Conservation (phyloP, 2,329 filamentous ascomycete genomes). For the Zopfia rhizophila region DNA sequence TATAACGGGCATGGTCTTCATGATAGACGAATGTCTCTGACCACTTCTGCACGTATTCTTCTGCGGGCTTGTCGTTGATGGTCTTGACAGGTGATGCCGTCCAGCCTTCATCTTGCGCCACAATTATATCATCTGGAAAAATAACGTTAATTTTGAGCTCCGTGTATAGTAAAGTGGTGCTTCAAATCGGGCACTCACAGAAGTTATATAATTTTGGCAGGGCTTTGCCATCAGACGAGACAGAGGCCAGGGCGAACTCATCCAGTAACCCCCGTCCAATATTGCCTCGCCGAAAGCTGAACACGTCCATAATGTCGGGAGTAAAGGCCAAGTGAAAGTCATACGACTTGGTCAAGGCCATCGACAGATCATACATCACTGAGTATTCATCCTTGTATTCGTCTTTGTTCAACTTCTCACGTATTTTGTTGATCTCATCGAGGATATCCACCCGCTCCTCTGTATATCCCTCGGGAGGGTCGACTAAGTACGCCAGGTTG, state of each 20-base stretch:
- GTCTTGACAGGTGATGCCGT: conserved; percentile 36
- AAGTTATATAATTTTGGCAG: conserved; percentile 44
- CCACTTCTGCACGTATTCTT: conserved; percentile 36
- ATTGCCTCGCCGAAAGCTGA: conserved; percentile 35
- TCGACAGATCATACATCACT: conserved; percentile 41
- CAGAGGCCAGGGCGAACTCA: conserved; percentile 29
- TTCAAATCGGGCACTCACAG: too few species aligned
- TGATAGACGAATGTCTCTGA: conserved; percentile 34
- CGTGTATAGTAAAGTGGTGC: conserved; percentile 3
- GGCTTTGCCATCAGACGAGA: conserved; percentile 39
- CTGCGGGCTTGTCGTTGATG: conserved; percentile 43
- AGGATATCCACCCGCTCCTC: conserved; percentile 43
- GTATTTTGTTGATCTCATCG: conserved; percentile 36
- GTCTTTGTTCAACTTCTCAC: conserved; percentile 28
- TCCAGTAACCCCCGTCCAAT: conserved; percentile 24
- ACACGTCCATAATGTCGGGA: conserved; percentile 37
- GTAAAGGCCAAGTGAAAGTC: conserved; percentile 45
- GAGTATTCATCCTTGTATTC: conserved; percentile 46
- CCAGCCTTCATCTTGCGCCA: conserved; percentile 22
- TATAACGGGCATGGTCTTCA: conserved; percentile 51
- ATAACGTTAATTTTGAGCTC: too few species aligned
- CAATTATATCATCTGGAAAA: conserved; percentile 30
- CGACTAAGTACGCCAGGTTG: conserved; percentile 42
- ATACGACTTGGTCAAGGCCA: conserved; percentile 35
- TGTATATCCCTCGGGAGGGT: conserved; percentile 38